Evolutionary conservation across 1,284 basidiomycete species (phyloP), one percentile per base, ranked within the genome.

Genomic region (Pyrrhoderma lamaoense): DNA sequence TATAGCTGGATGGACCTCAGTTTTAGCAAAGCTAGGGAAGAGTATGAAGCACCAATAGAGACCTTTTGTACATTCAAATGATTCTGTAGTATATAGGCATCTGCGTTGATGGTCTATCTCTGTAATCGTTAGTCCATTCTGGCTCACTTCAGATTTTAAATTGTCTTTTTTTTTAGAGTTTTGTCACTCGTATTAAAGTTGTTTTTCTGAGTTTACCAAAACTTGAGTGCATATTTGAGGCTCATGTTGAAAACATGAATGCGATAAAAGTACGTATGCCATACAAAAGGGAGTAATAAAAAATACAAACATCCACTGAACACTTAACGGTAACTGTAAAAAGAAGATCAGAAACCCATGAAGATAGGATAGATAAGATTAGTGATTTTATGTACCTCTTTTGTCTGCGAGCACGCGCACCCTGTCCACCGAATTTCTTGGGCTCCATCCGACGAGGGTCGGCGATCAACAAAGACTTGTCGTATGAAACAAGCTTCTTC

Each of bases 361-460:
- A n/a, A n/a, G 43, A 45, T 31, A 50, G 38, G 61, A 47, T 48
- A 53, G 46, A 44, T 19, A 53, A 3, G 25, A 46, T 39, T 47
- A 39, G 40, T 40, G 36, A 11, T 23, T 3, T 13, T 14, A 67
- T 81, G 57, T 55, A 89, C 87, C 84, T 88, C 79, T 94, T 94
- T 77, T 95, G 91, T 74, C 92, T 86, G 76, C 91, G 89, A 58
- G 91, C 89, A 81, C 92, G 90, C 60, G 93, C 93, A 86, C 93
- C 93, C 67, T 76, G 78, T 77, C 93, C 93, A 81, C 93, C 93
- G 69, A 97, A 95, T 75, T 97, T 99, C 88, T 98, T 98, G 65
- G 95, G 95, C 74, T 99, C 95, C 87, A 90, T 91, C 76, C 94
- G 88, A 73, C 94, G 87, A 64, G 96, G 96, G 76, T 99, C 96